Evolutionary conservation across 768 basidiomycete species (phyloP).

Genomic region (Pleurotus salmoneostramineus): DNA sequence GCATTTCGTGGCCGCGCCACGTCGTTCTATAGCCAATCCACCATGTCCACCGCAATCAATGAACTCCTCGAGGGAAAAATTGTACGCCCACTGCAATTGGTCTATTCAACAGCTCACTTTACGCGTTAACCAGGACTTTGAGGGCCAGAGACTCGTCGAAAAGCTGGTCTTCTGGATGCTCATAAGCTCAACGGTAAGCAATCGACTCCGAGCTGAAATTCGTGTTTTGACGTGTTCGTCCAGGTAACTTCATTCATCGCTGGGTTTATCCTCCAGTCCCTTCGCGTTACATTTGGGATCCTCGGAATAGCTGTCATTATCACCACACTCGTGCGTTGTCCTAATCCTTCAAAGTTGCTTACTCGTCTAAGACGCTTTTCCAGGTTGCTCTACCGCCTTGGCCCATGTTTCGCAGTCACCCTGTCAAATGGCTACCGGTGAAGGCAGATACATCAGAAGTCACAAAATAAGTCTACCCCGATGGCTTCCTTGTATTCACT

Average conservation of each 20-base stretch:
- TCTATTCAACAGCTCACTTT: not conserved
- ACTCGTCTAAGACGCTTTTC: not conserved
- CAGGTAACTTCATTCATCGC: conserved; percentile 53
- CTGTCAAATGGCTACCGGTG: conserved; percentile 55
- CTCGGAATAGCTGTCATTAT: conserved; percentile 36
- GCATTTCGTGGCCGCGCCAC: not conserved
- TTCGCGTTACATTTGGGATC: conserved; percentile 47
- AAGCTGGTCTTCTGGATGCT: conserved; percentile 3
- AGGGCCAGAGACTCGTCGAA: conserved; percentile 10
- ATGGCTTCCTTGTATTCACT: too few species aligned
- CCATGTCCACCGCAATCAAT: not conserved
- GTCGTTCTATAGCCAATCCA: not conserved
- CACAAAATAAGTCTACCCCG: not conserved
- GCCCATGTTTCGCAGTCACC: conserved; percentile 60
- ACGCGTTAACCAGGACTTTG: conserved; percentile 1
- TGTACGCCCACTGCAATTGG: not conserved
- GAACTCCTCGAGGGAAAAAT: conserved; percentile 8
- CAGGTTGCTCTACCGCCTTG: conserved; percentile 68
- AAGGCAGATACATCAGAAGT: conserved; percentile 7
- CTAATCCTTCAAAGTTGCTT: not conserved
- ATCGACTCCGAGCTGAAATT: not conserved
- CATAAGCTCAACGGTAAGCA: conserved; percentile 7
- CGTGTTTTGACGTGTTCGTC: not conserved
- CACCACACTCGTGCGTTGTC: conserved; percentile 37
- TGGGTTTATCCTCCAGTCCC: conserved; percentile 54